A percentile compares a stretch with the other conserved stretches of the same genome.
These are phyloP conservation scores for Fusarium sp. DNA, from an alignment of 2,329 filamentous ascomycete species.

Conservation along the genomic window DNA sequence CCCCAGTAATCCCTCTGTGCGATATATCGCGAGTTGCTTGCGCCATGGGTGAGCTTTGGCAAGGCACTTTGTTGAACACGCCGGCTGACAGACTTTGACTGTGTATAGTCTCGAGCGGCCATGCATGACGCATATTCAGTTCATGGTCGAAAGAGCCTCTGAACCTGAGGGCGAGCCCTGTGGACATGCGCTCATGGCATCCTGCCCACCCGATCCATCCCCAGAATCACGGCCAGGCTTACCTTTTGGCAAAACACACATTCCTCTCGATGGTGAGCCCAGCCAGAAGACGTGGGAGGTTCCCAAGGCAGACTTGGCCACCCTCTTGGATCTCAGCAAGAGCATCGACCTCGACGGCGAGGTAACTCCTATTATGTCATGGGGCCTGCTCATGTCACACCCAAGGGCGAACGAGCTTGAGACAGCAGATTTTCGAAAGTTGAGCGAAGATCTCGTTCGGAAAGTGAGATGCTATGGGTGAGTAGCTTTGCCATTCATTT, in stretches of 20 bases:
- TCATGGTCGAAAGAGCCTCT: slow-evolving; percentile 72
- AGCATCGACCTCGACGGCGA: slow-evolving; percentile 87
- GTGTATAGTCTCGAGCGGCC: slow-evolving; percentile 84
- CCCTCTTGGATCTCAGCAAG: slow-evolving; percentile 85
- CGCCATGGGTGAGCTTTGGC: slow-evolving; percentile 40
- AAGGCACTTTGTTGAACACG: slow-evolving; percentile 38
- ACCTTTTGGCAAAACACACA: slow-evolving; percentile 64
- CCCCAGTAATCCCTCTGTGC: slow-evolving; percentile 73
- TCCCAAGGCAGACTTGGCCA: slow-evolving; percentile 79
- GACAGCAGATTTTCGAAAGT: slow-evolving; percentile 74
- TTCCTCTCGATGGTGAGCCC: slow-evolving; percentile 53
- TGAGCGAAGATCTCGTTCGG: slow-evolving; percentile 78
- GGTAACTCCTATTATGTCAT: slow-evolving; percentile 95
- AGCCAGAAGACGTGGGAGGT: slow-evolving; percentile 83
- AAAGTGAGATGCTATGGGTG: slow-evolving; percentile 96
- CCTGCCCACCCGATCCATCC: slow-evolving; percentile 80
- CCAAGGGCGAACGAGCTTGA: slow-evolving; percentile 75
- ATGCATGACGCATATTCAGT: slow-evolving; percentile 92
- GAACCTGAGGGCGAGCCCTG: slow-evolving; percentile 76
- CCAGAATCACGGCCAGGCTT: slow-evolving; percentile 62
- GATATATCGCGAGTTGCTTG: slow-evolving; percentile 48
- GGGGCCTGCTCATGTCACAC: slow-evolving; percentile 83
- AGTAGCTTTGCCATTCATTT: slow-evolving; percentile 51
- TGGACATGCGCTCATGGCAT: slow-evolving; percentile 94
- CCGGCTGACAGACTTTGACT: slow-evolving; percentile 59